A percentile compares a stretch with the other conserved stretches of the same genome.
These are phyloP conservation scores for Pichia sp. DNA, from an alignment of 1,139 yeast genomes.

Conservation along the genomic window DNA sequence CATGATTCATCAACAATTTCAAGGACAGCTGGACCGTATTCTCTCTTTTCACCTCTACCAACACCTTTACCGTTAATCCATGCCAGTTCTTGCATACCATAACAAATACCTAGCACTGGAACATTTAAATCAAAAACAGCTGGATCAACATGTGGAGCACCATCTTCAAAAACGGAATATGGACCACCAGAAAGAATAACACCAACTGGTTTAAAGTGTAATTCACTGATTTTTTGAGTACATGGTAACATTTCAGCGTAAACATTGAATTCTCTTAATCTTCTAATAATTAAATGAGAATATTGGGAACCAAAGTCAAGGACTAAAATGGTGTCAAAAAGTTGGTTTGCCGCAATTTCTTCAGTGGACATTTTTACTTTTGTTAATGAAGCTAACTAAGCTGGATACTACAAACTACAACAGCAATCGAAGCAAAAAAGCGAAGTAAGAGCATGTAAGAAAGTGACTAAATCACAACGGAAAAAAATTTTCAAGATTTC, in stretches of 20 bases:
- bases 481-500: not conserved
- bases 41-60: constrained; percentile 95
- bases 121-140: constrained; percentile 85
- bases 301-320: constrained; percentile 98
- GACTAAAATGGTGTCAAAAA: constrained; percentile 93
- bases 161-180: constrained; percentile 91
- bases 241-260: constrained; percentile 99
- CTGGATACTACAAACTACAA: not conserved
- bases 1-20: constrained; percentile 58
- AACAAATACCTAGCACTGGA: constrained; percentile 96
- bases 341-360: constrained; percentile 55
- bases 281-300: constrained; percentile 93
- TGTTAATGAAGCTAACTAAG: not conserved
- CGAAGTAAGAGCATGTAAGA: no score
- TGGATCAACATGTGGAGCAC: constrained; percentile 96
- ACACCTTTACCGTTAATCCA: constrained; percentile 97
- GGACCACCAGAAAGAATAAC: constrained; percentile 96
- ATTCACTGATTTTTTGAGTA: constrained; percentile 89
- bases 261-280: constrained; percentile 95
- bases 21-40: constrained; percentile 93
- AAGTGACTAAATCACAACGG: no score
- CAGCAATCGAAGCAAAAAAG: not conserved
- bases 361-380: constrained; percentile 18
- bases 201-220: constrained; percentile 94
- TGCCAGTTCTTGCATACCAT: constrained; percentile 98